A percentile compares a stretch with the other conserved stretches of the same genome.
These are phyloP conservation scores for Boeremia exigua DNA, from an alignment of 2,329 filamentous ascomycete species.

Conservation along the genomic window DNA sequence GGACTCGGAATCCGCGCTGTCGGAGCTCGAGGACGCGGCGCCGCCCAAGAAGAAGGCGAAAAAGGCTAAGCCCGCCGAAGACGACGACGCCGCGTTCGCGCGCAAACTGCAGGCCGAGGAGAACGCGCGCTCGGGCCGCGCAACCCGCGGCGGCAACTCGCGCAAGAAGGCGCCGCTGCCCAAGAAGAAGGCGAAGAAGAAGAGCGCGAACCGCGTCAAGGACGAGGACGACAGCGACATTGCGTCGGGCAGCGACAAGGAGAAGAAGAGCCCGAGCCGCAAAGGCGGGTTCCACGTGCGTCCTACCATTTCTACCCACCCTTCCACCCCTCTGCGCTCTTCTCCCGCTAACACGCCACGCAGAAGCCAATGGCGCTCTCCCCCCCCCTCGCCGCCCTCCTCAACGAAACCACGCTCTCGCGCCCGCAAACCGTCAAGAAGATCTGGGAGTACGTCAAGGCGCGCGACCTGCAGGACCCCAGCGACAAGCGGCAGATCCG, in stretches of 20 bases:
- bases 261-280: constrained; percentile 71
- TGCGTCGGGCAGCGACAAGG: constrained; percentile 64
- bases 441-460: constrained; percentile 95
- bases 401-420: constrained; percentile 80
- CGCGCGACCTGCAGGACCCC: constrained; percentile 86
- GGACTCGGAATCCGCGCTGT: constrained; percentile 50
- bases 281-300: constrained; percentile 89
- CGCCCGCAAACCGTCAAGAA: constrained; percentile 95
- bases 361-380: constrained; percentile 79
- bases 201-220: constrained; percentile 72
- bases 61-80: constrained; percentile 72
- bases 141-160: constrained; percentile 75
- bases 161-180: constrained; percentile 62
- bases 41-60: constrained; percentile 64
- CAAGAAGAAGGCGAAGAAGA: constrained; percentile 75
- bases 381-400: constrained; percentile 70
- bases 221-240: constrained; percentile 81
- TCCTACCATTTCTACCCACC: too few species aligned
- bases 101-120: constrained; percentile 91
- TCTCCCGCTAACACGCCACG: constrained; percentile 12
- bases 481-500: constrained; percentile 88
- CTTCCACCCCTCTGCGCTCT: neutral
- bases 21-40: constrained; percentile 47
- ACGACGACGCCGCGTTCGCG: constrained; percentile 85
- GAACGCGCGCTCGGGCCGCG: constrained; percentile 69